phyloP scores from a whole-genome alignment of 495 filamentous ascomycete genomes.

The Talaromyces adpressus region DNA sequence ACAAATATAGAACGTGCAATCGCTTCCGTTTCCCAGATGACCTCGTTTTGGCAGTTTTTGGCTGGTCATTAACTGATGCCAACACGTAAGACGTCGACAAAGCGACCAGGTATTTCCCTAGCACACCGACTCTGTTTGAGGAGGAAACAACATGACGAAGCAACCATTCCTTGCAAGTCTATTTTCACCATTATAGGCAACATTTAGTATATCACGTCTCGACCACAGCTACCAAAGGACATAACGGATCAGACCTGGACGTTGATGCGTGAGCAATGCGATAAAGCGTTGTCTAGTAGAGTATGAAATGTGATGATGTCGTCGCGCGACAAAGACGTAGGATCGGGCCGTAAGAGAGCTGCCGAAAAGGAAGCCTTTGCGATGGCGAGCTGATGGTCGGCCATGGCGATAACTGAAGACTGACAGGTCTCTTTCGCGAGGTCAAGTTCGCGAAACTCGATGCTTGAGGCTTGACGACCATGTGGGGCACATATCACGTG shows the following conservation, averaged over 20 bases:
- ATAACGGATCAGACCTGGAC: conserved; percentile 82
- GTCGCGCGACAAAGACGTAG: conserved; percentile 58
- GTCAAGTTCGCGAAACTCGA: neutral
- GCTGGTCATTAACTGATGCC: conserved; percentile 7
- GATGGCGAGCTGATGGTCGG: conserved; percentile 69
- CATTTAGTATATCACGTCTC: conserved; percentile 44
- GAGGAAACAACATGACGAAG: conserved; percentile 64
- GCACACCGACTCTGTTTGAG: conserved; percentile 52
- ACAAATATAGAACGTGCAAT: conserved; percentile 73
- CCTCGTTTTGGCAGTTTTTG: conserved; percentile 13
- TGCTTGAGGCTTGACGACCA: neutral
- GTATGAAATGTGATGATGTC: conserved; percentile 67
- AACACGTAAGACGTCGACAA: conserved; percentile 53
- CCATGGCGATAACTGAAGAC: conserved; percentile 36
- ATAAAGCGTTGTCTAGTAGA: conserved; percentile 57
- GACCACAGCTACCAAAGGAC: conserved; percentile 28
- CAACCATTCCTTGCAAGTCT: conserved; percentile 88
- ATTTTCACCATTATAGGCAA: conserved; percentile 39
- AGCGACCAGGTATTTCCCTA: conserved; percentile 72
- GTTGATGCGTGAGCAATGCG: conserved; percentile 73
- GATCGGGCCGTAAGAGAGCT: conserved; percentile 69
- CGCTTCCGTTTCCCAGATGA: conserved; percentile 59
- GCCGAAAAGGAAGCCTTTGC: conserved; percentile 76
- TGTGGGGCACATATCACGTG: neutral
- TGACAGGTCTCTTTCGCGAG: neutral